Conservation (phyloP, 768 basidiomycete species). For the Tephrocybe sp. region DNA sequence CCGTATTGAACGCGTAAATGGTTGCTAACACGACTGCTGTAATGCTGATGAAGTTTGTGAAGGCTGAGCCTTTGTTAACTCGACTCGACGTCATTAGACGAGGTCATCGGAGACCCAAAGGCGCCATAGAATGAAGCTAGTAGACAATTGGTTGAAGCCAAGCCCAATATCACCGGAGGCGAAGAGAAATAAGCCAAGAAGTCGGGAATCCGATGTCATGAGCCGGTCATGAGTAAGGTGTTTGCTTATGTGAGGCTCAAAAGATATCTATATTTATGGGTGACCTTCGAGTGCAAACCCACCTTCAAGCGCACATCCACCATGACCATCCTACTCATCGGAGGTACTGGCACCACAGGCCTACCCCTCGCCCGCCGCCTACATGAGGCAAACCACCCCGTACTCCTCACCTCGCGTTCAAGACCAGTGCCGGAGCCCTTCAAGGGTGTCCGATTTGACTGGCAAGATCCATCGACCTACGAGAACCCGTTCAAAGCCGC, state of each 20-base stretch:
- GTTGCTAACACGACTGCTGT: no score
- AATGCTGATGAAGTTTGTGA: no score
- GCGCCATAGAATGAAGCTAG: no score
- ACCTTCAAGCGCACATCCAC: no score
- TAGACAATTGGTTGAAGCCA: not conserved
- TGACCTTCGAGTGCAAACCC: no score
- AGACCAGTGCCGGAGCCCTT: slow-evolving; percentile 23
- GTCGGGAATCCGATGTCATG: no score
- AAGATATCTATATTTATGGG: not conserved
- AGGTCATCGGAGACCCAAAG: no score
- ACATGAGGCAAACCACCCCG: slow-evolving; percentile 19
- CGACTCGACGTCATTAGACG: no score
- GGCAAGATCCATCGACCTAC: slow-evolving; percentile 32
- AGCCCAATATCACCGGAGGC: not conserved
- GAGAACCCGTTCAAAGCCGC: slow-evolving; percentile 28
- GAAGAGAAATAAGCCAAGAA: no score
- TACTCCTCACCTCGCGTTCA: slow-evolving; percentile 29
- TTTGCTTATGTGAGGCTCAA: not conserved
- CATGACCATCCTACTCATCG: slow-evolving; percentile 30
- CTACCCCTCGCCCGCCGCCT: slow-evolving; percentile 25
- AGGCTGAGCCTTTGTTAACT: no score
- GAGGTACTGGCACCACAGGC: slow-evolving; percentile 34
- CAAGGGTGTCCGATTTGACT: slow-evolving; percentile 32
- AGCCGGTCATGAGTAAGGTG: not conserved
- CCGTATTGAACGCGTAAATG: no score